Evolutionary conservation across 2,329 filamentous ascomycete species (phyloP), one percentile per base, ranked within the genome.

Genomic region (Colletotrichum liaoningense): DNA sequence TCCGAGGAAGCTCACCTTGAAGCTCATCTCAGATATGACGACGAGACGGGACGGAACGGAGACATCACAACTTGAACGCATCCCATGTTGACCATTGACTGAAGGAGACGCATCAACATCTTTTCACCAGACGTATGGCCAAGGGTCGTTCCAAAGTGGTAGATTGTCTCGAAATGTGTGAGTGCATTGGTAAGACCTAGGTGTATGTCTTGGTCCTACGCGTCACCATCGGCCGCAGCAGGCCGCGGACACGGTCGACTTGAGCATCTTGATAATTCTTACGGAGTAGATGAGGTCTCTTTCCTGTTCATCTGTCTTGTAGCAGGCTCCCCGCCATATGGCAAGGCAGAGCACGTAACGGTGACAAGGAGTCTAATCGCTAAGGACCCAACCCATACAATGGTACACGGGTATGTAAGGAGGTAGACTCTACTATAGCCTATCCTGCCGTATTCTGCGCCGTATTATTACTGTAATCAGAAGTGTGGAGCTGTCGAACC

Each of bases 381-480:
- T 11, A 49, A 56, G 3, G 12, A 16, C 9, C 14, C 6, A 26
- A 70, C 14, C 67, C 12, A 22, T 22, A 30, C 62, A 54, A 42
- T 33, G 52, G 52, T 35, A 59, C 54, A 19, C 19, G 12, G 11
- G 22, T 56, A 16, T 56, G 60, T 30, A 42, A 30, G 56, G 14
- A 42, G 38, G 38, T 19, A 42, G 38, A 42, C 5, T 42, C 38
- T 42, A 14, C 16, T 42, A 42, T 19, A 42, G 6, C 38, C 16
- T 42, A 42, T 42, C 38, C 38, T 42, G 38, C 38, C 67, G 62
- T 59, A 35, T 62, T 49, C 35, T 57, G 46, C 56, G 22, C 42
- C 60, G 55, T 73, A 56, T 71, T 54, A 73, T 73, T 62, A 73
- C 65, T 24, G 62, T 38, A 73, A 73, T 73, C 62, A 73, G 62